Evolutionary conservation across 768 basidiomycete species (phyloP), one percentile per base, ranked within the genome.

Genomic region (Multifurca ochricompacta): DNA sequence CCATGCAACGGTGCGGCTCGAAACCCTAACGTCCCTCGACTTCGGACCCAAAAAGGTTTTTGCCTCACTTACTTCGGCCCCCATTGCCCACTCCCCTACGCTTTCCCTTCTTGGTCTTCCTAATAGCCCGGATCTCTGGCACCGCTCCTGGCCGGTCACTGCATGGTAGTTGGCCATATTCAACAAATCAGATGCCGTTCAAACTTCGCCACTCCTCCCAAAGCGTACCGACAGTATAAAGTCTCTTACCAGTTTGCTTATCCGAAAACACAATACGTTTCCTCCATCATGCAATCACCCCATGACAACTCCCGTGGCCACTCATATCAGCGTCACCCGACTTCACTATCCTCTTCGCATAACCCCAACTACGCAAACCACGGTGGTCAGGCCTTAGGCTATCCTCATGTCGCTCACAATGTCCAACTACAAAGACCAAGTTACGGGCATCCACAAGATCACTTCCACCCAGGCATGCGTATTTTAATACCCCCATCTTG

Each of bases 171-270:
- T 48, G 44, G 37, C 50, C n/a, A 31, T 51, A 51, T 56, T 51
- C 42, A 50, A 51, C 54, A 56, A 41, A 56, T 56, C 56, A 25
- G 56, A 57, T 57, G 56, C 50, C 56, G 50, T 52, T 48, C 51
- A 57, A 46, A 41, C 51, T 16, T 57, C 50, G 45, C 45, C 14
- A 48, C 41, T 31, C 45, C 40, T 57, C 47, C 55, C 41, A 23
- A 34, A 47, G 19, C 37, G 16, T 25, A 52, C 37, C 44, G 36
- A 42, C 28, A 41, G 36, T 57, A 57, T 57, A 57, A 52, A 57
- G 40, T 32, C 51, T 52, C 56, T 51, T 32, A 13, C 39, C 32
- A 16, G 25, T 46, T 41, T 37, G 32, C 45, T 23, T 36, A 31
- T 52, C 51, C 50, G 19, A 47, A 42, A 46, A n/a, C 40, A 31